phyloP scores from a whole-genome alignment of 2,329 filamentous ascomycete species.

The Hymenoscyphus fraxineus region DNA sequence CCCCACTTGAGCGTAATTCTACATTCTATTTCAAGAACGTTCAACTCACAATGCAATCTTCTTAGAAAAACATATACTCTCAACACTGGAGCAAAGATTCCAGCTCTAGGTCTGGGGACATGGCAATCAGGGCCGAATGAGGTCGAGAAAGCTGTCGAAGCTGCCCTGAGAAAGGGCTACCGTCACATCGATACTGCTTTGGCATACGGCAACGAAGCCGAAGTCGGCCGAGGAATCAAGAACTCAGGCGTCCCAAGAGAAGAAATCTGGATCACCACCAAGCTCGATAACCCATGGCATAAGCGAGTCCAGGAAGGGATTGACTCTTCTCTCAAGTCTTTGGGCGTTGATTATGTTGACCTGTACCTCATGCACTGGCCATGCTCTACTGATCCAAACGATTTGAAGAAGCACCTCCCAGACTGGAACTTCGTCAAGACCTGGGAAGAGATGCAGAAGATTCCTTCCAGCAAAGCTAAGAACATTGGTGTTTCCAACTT shows the following conservation, averaged over 20 bases:
- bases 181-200: conserved; percentile 65
- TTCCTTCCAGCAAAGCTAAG: conserved; percentile 65
- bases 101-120: conserved; percentile 71
- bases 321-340: conserved; percentile 54
- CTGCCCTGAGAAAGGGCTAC: conserved; percentile 65
- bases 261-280: conserved; percentile 72
- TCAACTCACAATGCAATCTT: conserved; percentile 21
- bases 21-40: conserved; percentile 18
- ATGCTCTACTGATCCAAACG: conserved; percentile 55
- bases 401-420: conserved; percentile 60
- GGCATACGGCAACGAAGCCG: conserved; percentile 72
- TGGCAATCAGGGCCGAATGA: conserved; percentile 70
- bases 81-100: conserved; percentile 75
- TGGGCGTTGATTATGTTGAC: conserved; percentile 64
- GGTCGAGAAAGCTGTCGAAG: conserved; percentile 67
- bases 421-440: conserved; percentile 85
- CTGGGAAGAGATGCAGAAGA: conserved; percentile 68
- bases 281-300: conserved; percentile 79
- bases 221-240: conserved; percentile 63
- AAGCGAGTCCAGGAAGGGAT: conserved; percentile 62
- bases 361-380: conserved; percentile 74
- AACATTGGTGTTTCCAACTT: conserved; percentile 90
- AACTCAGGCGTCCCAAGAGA: conserved; percentile 64
- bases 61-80: conserved; percentile 58
- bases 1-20: conserved; percentile 31